Evolutionary conservation across 768 basidiomycete genomes (phyloP), one percentile per base, ranked within the genome.

Genomic region (Leccinum sublutescens): DNA sequence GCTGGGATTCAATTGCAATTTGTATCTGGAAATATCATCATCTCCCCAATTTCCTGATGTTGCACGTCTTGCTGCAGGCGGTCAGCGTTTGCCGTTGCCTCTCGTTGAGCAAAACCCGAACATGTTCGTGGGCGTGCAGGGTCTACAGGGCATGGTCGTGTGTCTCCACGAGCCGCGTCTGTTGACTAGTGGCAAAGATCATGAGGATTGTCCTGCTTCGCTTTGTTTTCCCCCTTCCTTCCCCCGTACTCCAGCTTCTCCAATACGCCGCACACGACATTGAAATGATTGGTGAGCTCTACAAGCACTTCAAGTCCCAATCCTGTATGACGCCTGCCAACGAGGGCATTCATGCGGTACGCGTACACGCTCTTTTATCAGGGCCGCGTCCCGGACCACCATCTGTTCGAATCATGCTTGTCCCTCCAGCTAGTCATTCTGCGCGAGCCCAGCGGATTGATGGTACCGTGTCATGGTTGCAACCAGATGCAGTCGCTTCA

Each of bases 221-320:
- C 21, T 45, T 25, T 9, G 10, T 23, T 47, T 23, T n/a, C 12
- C 21, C 21, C 21, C 21, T 21, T 21, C 21, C 21, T 21, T 21
- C 21, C 21, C 21, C 4, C 40, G n/a, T 66, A 5, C 43, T 69
- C 1, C 66, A 69, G 14, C 71, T 80, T 31, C 68, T 79, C 25
- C 66, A 68, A 17, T 80, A 80, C 36, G 78, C 79, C 2, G 77
- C 78, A 5, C 74, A 75, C 59, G 79, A 80, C 64, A 74, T 79
- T 50, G 68, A 71, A 31, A 69, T 78, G 58, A 75, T 80, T 55
- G 69, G 65, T 11, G 60, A 66, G 2, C 70, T 80, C 31, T 76
- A 76, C 63, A 64, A 68, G 5, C 63, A 73, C 50, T 79, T 80
- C 57, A 60, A 61, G 9, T 12, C 61, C 36, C n/a, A 58, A 8